These are phyloP conservation scores for Fomitopsis pulvina DNA, from an alignment of 768 basidiomycete species.

Conservation along the genomic window DNA sequence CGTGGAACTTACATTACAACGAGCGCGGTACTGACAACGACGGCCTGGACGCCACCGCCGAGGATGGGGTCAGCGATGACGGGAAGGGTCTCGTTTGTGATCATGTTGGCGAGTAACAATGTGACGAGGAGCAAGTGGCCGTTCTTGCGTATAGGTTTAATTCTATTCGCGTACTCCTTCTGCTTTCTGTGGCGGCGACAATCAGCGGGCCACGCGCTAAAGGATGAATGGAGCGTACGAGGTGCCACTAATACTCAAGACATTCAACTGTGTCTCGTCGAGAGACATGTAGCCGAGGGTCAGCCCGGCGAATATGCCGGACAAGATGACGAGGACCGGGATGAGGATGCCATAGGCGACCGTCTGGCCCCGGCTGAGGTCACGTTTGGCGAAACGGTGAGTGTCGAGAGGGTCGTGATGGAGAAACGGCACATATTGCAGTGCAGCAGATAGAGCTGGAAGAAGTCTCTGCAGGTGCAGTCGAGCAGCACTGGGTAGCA, in stretches of 20 bases:
- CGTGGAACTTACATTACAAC: conserved; percentile 74
- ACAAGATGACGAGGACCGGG: conserved; percentile 75
- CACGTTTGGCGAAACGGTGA: conserved; percentile 28
- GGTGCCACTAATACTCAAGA: conserved; percentile 79
- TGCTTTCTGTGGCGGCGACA: conserved; percentile 49
- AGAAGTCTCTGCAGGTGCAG: conserved; percentile 17
- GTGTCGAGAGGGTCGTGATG: conserved; percentile 3
- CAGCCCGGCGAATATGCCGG: conserved; percentile 86
- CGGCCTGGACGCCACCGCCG: conserved; percentile 72
- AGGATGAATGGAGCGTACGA: conserved; percentile 41
- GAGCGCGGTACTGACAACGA: conserved; percentile 76
- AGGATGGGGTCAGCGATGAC: conserved; percentile 76
- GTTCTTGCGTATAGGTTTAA: conserved; percentile 80
- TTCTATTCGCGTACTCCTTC: conserved; percentile 74
- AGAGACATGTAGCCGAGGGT: conserved; percentile 91
- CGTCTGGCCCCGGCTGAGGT: conserved; percentile 20
- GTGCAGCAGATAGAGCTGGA: conserved; percentile 18
- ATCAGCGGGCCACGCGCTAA: not conserved
- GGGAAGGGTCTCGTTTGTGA: conserved; percentile 83
- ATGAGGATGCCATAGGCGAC: conserved; percentile 54
- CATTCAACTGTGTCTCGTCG: conserved; percentile 88
- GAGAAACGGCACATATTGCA: conserved; percentile 19
- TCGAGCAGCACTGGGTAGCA: conserved; percentile 20
- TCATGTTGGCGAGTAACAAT: conserved; percentile 84
- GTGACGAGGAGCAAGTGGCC: conserved; percentile 81